These are phyloP conservation scores for Linderniella brevidens DNA, from an alignment of 257 asterid species.

Conservation along the genomic window DNA sequence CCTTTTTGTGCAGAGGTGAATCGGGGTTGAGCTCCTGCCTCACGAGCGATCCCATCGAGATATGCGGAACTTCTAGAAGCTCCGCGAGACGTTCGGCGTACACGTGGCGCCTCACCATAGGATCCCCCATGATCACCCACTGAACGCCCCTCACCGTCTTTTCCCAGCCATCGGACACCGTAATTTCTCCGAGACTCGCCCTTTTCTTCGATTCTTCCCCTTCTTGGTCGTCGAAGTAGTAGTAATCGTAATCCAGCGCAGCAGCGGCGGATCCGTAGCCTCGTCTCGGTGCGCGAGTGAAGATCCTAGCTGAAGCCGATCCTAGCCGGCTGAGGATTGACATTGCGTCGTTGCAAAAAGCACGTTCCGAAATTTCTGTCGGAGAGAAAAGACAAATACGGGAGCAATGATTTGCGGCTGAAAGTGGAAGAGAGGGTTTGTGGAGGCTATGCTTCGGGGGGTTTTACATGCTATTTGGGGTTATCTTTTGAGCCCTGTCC, in stretches of 20 bases:
- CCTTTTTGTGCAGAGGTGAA: conserved; percentile 65
- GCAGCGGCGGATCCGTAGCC: conserved; percentile 63
- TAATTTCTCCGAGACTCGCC: conserved; percentile 14
- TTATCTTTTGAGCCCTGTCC: too few relatives aligned
- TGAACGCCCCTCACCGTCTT: conserved; percentile 53
- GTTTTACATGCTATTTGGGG: conserved; percentile 10
- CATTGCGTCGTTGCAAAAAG: conserved; percentile 23
- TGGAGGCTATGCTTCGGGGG: conserved; percentile 12
- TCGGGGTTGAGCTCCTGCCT: conserved; percentile 72
- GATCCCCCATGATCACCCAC: conserved; percentile 94
- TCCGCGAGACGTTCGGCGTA: conserved; percentile 69
- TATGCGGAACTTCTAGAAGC: conserved; percentile 70
- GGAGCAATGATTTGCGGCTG: conserved; percentile 9
- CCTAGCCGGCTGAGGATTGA: conserved; percentile 41
- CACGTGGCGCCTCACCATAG: conserved; percentile 54
- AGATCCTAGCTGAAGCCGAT: conserved; percentile 23
- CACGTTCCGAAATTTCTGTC: too few relatives aligned
- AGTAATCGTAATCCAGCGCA: conserved; percentile 35
- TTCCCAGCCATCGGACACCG: conserved; percentile 40
- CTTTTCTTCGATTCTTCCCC: conserved; percentile 13
- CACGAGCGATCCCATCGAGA: conserved; percentile 81
- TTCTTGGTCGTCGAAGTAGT: conserved; percentile 11
- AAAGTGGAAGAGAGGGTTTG: conserved; percentile 6
- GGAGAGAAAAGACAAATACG: too few relatives aligned
- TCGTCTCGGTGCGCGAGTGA: conserved; percentile 13